Conservation (phyloP, 345 rosid species). For the Eucalyptus microcorys region DNA sequence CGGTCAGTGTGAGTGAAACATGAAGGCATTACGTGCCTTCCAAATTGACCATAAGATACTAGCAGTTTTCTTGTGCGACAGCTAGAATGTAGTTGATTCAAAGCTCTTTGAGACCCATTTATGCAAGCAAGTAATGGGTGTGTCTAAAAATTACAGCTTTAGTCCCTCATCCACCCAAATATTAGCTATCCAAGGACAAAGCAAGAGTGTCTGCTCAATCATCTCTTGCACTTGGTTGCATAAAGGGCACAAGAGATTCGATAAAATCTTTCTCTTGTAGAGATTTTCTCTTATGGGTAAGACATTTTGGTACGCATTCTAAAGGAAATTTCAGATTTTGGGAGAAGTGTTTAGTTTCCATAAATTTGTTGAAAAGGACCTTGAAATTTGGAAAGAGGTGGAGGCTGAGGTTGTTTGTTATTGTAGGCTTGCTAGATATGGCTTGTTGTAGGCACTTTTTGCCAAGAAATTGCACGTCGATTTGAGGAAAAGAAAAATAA, state of each 20-base stretch:
- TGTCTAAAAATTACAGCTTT: too few species aligned
- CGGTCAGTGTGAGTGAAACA: not conserved
- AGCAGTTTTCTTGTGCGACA: not conserved
- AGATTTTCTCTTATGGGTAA: not conserved
- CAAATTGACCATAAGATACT: not conserved
- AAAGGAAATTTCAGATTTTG: too few species aligned
- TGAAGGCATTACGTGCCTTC: not conserved
- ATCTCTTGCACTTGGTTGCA: not conserved
- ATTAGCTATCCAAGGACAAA: not conserved
- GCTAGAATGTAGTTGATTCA: not conserved
- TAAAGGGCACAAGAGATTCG: not conserved
- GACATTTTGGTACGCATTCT: accelerated
- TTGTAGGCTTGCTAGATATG: too few species aligned
- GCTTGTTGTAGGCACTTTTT: too few species aligned
- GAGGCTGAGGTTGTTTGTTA: too few species aligned
- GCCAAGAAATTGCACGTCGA: accelerated
- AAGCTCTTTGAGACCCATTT: not conserved
- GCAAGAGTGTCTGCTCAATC: not conserved
- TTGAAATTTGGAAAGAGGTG: too few species aligned
- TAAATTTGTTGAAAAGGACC: too few species aligned
- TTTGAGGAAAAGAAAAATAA: too few species aligned
- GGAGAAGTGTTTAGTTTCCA: too few species aligned
- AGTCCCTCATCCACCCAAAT: not conserved
- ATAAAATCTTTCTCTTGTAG: not conserved
- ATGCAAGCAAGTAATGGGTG: not conserved